Percentiles rank a stretch among this genome's conserved stretches.
Evolutionary conservation across 2,329 filamentous ascomycete species (phyloP).

Genomic region (Colletotrichum coccodes): DNA sequence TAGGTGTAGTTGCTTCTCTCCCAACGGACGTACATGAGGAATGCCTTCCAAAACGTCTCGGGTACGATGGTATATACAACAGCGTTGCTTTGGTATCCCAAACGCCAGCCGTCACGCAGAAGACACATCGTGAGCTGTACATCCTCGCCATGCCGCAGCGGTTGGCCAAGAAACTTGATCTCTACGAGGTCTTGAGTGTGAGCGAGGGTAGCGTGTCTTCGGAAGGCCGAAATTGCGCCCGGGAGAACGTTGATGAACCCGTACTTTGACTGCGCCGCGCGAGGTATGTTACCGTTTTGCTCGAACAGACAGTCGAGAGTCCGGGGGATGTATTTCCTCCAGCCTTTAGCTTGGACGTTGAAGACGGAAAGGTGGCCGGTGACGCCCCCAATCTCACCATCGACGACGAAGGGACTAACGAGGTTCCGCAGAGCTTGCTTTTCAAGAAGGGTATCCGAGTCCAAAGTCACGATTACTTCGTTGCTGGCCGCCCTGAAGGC

Average conservation of each 20-base stretch:
- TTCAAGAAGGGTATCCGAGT: slow-evolving; percentile 10
- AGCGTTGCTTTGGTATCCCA: slow-evolving; percentile 12
- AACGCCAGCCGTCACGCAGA: slow-evolving; percentile 3
- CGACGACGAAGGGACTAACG: slow-evolving; percentile 3
- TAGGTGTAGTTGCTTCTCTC: slow-evolving; percentile 16
- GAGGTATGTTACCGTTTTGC: slow-evolving; percentile 14
- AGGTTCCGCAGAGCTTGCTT: slow-evolving; percentile 5
- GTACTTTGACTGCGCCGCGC: slow-evolving; percentile 8
- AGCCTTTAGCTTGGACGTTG: slow-evolving; percentile 8
- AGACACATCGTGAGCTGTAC: slow-evolving; percentile 13
- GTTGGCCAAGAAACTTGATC: not conserved
- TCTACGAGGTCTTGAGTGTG: slow-evolving; percentile 4
- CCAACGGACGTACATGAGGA: slow-evolving; percentile 18
- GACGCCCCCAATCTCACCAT: slow-evolving; percentile 6
- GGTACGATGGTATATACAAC: slow-evolving; percentile 16
- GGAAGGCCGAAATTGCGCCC: slow-evolving; percentile 10
- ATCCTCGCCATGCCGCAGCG: slow-evolving; percentile 11
- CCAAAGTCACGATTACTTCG: slow-evolving; percentile 6
- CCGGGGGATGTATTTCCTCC: not conserved
- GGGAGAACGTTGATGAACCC: slow-evolving; percentile 10
- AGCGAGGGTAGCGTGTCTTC: not conserved
- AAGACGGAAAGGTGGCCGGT: slow-evolving; percentile 7
- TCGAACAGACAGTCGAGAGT: slow-evolving; percentile 14
- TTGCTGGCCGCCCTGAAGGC: not conserved
- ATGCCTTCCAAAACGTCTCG: slow-evolving; percentile 5